Evolutionary conservation across 139 green algal species (phyloP), one percentile per base, ranked within the genome.

Genomic region (Chlamydomonas schloesseri): DNA sequence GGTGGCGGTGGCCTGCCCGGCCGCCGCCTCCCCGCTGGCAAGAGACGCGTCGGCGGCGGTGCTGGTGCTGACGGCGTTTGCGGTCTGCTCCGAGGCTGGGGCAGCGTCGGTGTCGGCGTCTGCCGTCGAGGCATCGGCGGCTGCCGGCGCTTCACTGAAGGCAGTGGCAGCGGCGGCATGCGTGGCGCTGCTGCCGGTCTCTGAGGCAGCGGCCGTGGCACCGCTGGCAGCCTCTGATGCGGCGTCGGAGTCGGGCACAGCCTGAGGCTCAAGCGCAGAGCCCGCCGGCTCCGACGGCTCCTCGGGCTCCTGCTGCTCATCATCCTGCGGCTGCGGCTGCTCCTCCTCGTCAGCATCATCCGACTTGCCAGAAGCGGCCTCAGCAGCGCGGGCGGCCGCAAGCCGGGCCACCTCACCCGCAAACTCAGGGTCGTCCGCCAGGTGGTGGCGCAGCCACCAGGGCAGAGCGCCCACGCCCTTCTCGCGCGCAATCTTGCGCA

Each of bases 361-460:
- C 4, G 6, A 29, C 64, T 71, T 37, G n/a, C 1, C 64, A 4
- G 11, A 29, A 24, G 64, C 64, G 11, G 64, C 64, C n/a, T 21
- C n/a, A 23, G 64, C 60, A n/a, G 6, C n/a, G n/a, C 13, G 26
- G n/a, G 50, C 37, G 5, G 15, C 24, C 33, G 1, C 69, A 2
- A 64, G 20, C 10, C 57, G 57, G 3, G 57, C 57, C 57, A 33
- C 53, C 73, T 81, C 24, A 20, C 21, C 73, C 31, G 53, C 73
- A 24, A 82, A 82, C 76, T 83, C 76, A 3, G 60, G 58, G 36
- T 83, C 76, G 28, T 46, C 36, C 26, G 76, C 76, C 60, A 83
- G 28, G n/a, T 28, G 21, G 33, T 0, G 10, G 15, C 76, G 76
- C 36, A 73, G 53, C 76, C 76, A 83, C 15, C 15, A 28, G 14